A percentile compares a stretch with the other conserved stretches of the same genome.
Evolutionary conservation across 2,329 filamentous ascomycete species (phyloP).

Genomic region (Fusarium caatingaense): DNA sequence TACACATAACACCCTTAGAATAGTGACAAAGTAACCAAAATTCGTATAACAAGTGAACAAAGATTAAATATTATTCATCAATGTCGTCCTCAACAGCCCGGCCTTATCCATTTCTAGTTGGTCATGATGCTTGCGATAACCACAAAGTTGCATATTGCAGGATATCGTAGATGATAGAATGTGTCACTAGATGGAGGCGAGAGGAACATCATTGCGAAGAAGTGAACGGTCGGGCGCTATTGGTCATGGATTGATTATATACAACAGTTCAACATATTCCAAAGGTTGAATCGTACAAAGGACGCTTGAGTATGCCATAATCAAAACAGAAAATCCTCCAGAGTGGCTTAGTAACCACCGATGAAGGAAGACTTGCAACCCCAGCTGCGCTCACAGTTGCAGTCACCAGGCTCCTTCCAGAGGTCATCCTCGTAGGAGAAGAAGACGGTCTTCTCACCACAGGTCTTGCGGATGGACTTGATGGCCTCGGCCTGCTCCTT

Average conservation of each 20-base stretch:
- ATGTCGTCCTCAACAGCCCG: slow-evolving; percentile 32
- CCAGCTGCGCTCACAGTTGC: slow-evolving; percentile 84
- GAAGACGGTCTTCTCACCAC: slow-evolving; percentile 78
- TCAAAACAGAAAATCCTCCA: slow-evolving; percentile 14
- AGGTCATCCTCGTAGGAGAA: slow-evolving; percentile 83
- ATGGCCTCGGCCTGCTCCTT: slow-evolving; percentile 79
- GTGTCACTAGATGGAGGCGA: slow-evolving; percentile 11
- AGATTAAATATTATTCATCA: slow-evolving; percentile 20
- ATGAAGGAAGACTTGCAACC: slow-evolving; percentile 60
- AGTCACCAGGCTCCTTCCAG: slow-evolving; percentile 81
- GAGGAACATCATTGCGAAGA: slow-evolving; percentile 28
- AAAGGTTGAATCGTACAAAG: slow-evolving; percentile 29
- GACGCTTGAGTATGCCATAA: slow-evolving; percentile 40
- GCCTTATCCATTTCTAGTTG: slow-evolving; percentile 13
- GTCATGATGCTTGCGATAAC: neutral
- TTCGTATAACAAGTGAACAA: slow-evolving; percentile 20
- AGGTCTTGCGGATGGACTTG: slow-evolving; percentile 71
- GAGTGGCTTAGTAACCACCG: slow-evolving; percentile 23
- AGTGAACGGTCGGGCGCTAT: slow-evolving; percentile 40
- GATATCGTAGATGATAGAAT: slow-evolving; percentile 16
- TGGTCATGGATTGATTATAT: slow-evolving; percentile 45
- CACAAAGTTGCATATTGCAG: slow-evolving; percentile 12
- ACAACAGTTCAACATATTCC: slow-evolving; percentile 46
- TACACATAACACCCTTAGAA: slow-evolving; percentile 38
- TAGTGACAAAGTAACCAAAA: slow-evolving; percentile 19